A percentile compares a stretch with the other conserved stretches of the same genome.
phyloP scores from a whole-genome alignment of 116 monocot genomes.

The Phalaenopsis hybrid region DNA sequence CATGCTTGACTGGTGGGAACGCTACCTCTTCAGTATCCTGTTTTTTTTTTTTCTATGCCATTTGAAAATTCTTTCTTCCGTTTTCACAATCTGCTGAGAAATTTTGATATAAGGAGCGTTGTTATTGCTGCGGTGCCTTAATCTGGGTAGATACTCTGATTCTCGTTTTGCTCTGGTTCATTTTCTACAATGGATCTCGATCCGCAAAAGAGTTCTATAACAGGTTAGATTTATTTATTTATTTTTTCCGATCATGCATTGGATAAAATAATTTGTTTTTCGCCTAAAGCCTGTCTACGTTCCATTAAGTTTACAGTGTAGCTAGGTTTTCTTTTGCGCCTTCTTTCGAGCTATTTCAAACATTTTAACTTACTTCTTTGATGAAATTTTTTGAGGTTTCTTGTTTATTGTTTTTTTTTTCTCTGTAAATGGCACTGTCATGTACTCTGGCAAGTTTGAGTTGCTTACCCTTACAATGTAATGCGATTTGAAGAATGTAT shows the following conservation, averaged over 20 bases:
- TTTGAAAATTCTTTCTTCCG: not conserved
- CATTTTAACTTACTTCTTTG: too few relatives aligned
- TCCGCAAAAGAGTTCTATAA: conserved; percentile 18
- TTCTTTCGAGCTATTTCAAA: too few relatives aligned
- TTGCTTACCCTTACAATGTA: not conserved
- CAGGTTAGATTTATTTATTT: conserved; percentile 3
- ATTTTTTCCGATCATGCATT: too few relatives aligned
- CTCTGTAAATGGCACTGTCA: not conserved
- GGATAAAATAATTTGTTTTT: too few relatives aligned
- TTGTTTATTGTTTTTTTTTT: too few relatives aligned
- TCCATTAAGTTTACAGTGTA: too few relatives aligned
- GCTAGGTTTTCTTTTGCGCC: too few relatives aligned
- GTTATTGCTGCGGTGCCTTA: not conserved
- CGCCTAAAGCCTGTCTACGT: too few relatives aligned
- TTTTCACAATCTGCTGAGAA: not conserved
- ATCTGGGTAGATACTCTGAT: conserved; percentile 17
- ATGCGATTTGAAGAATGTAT: not conserved
- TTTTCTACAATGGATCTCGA: conserved; percentile 27
- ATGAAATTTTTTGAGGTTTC: not conserved
- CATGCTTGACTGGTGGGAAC: conserved; percentile 50
- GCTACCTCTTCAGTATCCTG: conserved; percentile 45
- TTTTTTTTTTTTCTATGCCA: not conserved
- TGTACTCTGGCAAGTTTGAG: not conserved
- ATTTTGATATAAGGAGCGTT: not conserved
- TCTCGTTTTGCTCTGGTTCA: conserved; percentile 32